Percentiles rank a stretch among this genome's conserved stretches.
phyloP scores from a whole-genome alignment of 2,329 filamentous ascomycete genomes.

The Plenodomus lindquistii region DNA sequence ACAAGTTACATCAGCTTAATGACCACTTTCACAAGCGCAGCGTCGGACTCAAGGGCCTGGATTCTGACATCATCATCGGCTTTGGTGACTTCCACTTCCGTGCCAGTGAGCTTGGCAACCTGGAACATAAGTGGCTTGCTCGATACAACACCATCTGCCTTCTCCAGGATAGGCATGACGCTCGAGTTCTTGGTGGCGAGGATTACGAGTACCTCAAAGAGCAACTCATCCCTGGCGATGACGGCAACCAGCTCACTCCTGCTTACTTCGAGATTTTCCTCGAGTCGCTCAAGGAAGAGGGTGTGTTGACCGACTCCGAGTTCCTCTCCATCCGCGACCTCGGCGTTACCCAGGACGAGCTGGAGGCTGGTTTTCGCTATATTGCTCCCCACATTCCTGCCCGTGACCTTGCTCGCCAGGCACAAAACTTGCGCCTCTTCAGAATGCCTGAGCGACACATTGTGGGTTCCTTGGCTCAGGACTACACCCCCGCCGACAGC shows the following conservation, averaged over 20 bases:
- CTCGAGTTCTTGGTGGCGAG: slow-evolving; percentile 4
- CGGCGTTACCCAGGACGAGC: slow-evolving; percentile 6
- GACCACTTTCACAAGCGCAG: not conserved
- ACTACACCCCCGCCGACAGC: not conserved
- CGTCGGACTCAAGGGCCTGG: not conserved
- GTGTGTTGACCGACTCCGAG: slow-evolving; percentile 6
- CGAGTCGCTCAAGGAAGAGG: slow-evolving; percentile 5
- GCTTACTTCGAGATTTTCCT: slow-evolving; percentile 15
- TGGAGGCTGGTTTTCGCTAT: slow-evolving; percentile 4
- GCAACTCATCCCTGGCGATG: slow-evolving; percentile 11
- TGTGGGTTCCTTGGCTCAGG: not conserved
- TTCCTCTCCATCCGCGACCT: slow-evolving; percentile 1
- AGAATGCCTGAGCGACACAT: not conserved
- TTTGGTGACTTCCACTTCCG: not conserved
- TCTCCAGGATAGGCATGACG: slow-evolving; percentile 2
- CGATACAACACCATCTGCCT: slow-evolving; percentile 8
- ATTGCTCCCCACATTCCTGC: not conserved
- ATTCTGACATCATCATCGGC: not conserved
- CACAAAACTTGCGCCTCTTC: not conserved
- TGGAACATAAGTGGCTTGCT: slow-evolving; percentile 10
- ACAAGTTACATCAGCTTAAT: not conserved
- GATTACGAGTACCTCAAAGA: slow-evolving; percentile 10
- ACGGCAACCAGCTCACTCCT: slow-evolving; percentile 1
- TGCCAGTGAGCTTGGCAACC: not conserved
- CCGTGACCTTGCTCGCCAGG: not conserved